These are phyloP conservation scores for Nasturtium officinale DNA, from an alignment of 345 rosid species.

Conservation along the genomic window DNA sequence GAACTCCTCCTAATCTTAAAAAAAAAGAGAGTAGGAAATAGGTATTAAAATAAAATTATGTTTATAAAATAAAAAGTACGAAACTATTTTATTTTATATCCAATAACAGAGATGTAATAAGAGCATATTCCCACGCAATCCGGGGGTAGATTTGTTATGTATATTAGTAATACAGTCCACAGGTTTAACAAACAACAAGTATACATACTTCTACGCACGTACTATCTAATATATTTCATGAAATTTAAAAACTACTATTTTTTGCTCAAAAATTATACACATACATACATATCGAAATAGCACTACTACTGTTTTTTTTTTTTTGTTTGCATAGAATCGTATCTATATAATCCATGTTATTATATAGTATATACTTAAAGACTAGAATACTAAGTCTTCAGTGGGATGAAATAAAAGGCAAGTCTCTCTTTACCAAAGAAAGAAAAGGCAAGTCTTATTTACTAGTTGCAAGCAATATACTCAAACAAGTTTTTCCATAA, in stretches of 20 bases:
- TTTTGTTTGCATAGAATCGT: background rate
- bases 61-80: background rate
- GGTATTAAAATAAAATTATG: too few species aligned
- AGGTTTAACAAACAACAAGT: constrained; percentile 5
- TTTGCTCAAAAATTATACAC: background rate
- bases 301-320: background rate
- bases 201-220: background rate
- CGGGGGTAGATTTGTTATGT: constrained; percentile 28
- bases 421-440: too few species aligned
- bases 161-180: constrained; percentile 14
- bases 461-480: background rate
- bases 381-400: background rate
- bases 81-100: background rate
- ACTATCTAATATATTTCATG: constrained; percentile 13
- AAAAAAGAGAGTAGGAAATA: background rate
- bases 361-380: background rate
- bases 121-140: constrained; percentile 24
- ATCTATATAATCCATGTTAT: background rate
- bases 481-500: background rate
- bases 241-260: background rate
- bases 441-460: background rate
- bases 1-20: too few species aligned
- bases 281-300: background rate
- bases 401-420: background rate
- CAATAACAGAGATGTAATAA: background rate